Conservation (phyloP, 2,329 filamentous ascomycete genomes). For the Byssoonygena ceratinophila region DNA sequence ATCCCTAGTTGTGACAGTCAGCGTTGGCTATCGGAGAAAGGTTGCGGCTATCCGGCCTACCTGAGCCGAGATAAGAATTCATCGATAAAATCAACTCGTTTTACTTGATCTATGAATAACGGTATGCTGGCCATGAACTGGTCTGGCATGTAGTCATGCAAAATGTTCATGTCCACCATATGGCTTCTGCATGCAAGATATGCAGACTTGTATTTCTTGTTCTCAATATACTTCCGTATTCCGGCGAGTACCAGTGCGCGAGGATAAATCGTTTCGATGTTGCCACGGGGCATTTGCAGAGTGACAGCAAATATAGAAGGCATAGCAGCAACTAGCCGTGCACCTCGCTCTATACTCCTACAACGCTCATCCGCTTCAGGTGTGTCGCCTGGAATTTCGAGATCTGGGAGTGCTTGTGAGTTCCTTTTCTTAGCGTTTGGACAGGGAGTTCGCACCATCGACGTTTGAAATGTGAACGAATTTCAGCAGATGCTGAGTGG, state of each 20-base stretch:
- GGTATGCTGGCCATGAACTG: conserved; percentile 70
- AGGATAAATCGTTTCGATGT: conserved; percentile 89
- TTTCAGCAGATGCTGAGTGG: conserved; percentile 82
- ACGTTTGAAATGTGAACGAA: conserved; percentile 69
- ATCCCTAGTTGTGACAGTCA: conserved; percentile 41
- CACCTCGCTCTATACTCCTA: conserved; percentile 81
- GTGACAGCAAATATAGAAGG: conserved; percentile 77
- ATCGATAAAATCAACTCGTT: conserved; percentile 72
- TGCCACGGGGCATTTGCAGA: conserved; percentile 90
- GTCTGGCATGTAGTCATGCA: conserved; percentile 82
- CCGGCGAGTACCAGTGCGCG: conserved; percentile 85
- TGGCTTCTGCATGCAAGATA: conserved; percentile 85
- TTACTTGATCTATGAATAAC: conserved; percentile 73
- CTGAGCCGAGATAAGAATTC: conserved; percentile 78
- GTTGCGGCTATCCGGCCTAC: conserved; percentile 38
- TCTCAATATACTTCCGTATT: conserved; percentile 69
- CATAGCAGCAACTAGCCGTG: conserved; percentile 75
- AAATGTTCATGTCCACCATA: conserved; percentile 93
- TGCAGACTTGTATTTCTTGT: conserved; percentile 69
- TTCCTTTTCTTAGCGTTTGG: background rate
- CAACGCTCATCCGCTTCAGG: conserved; percentile 88
- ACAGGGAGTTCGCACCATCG: conserved; percentile 45
- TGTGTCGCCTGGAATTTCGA: conserved; percentile 76
- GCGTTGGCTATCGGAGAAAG: background rate
- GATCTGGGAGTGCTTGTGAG: conserved; percentile 41